Conservation (phyloP, 345 rosid species). For the Gossypium stocksii region DNA sequence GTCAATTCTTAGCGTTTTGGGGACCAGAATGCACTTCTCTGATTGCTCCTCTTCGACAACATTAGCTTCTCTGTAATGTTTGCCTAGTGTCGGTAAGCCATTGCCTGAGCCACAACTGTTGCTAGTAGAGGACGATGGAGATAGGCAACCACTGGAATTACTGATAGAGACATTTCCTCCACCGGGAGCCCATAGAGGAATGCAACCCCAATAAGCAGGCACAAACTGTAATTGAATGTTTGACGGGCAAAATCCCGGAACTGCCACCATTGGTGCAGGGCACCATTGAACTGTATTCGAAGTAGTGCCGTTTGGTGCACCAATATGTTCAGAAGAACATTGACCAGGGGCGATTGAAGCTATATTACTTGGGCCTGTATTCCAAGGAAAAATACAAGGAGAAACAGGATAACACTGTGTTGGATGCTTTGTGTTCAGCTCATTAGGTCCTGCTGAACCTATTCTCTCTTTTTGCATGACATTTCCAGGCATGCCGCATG, state of each 20-base stretch:
- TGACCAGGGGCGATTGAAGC: conserved; percentile 26
- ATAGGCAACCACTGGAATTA: conserved; percentile 31
- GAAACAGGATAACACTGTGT: conserved; percentile 35
- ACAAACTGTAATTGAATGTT: conserved; percentile 51
- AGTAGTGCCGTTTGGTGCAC: conserved; percentile 21
- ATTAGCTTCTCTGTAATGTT: conserved; percentile 58
- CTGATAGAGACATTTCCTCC: conserved; percentile 28
- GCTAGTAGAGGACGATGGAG: conserved; percentile 45
- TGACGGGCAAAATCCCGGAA: conserved; percentile 43
- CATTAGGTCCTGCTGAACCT: conserved; percentile 28
- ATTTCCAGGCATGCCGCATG: conserved; percentile 23
- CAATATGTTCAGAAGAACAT: conserved; percentile 26
- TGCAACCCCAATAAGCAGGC: conserved; percentile 54
- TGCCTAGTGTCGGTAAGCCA: conserved; percentile 55
- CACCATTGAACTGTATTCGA: conserved; percentile 43
- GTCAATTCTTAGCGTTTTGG: conserved; percentile 50
- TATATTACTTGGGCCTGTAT: conserved; percentile 28
- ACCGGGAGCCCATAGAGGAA: conserved; percentile 42
- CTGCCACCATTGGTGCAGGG: conserved; percentile 39
- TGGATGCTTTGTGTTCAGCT: conserved; percentile 21
- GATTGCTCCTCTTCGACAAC: conserved; percentile 33
- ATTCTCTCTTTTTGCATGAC: conserved; percentile 26
- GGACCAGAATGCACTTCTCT: conserved; percentile 40
- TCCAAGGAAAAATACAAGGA: conserved; percentile 46
- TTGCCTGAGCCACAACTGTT: conserved; percentile 39